Evolutionary conservation across 1,284 basidiomycete species (phyloP).

Genomic region (Ceratobasidium sp.): DNA sequence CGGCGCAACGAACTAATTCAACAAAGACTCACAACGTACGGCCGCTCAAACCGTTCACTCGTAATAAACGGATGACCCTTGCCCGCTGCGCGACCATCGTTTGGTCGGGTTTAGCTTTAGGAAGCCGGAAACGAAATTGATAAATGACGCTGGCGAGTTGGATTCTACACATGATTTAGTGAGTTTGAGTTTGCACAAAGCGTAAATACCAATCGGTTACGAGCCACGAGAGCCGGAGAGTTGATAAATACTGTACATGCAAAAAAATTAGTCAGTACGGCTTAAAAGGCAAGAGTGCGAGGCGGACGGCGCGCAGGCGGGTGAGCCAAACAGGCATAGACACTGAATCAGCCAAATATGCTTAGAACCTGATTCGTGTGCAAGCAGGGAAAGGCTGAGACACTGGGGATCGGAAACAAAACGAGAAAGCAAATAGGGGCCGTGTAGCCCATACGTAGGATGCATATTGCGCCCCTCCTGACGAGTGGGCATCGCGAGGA

Average conservation of each 20-base stretch:
- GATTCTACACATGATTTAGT: constrained; percentile 72
- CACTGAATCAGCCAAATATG: constrained; percentile 11
- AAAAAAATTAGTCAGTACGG: neutral
- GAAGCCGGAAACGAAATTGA: constrained; percentile 97
- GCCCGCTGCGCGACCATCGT: constrained; percentile 98
- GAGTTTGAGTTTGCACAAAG: constrained; percentile 18
- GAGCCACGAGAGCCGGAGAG: neutral
- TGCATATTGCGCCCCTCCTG: constrained; percentile 3
- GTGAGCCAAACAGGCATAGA: neutral
- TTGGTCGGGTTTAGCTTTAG: constrained; percentile 95
- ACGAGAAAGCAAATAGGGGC: constrained; percentile 14
- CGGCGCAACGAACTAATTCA: constrained; percentile 15
- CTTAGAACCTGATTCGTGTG: constrained; percentile 7
- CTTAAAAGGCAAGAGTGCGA: neutral
- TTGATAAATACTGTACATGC: constrained; percentile 21
- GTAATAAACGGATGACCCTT: constrained; percentile 97
- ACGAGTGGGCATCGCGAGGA: constrained; percentile 15
- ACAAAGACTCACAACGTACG: constrained; percentile 79
- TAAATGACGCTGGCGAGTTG: constrained; percentile 93
- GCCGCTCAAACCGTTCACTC: constrained; percentile 93
- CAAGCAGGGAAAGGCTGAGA: neutral
- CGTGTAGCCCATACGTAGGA: neutral
- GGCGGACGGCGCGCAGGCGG: neutral
- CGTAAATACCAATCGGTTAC: constrained; percentile 1
- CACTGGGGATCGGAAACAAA: constrained; percentile 1